Percentiles rank a stretch among this genome's conserved stretches.
These are phyloP conservation scores for Aspergillaceae sp. DNA, from an alignment of 2,329 filamentous ascomycete species.

Conservation along the genomic window DNA sequence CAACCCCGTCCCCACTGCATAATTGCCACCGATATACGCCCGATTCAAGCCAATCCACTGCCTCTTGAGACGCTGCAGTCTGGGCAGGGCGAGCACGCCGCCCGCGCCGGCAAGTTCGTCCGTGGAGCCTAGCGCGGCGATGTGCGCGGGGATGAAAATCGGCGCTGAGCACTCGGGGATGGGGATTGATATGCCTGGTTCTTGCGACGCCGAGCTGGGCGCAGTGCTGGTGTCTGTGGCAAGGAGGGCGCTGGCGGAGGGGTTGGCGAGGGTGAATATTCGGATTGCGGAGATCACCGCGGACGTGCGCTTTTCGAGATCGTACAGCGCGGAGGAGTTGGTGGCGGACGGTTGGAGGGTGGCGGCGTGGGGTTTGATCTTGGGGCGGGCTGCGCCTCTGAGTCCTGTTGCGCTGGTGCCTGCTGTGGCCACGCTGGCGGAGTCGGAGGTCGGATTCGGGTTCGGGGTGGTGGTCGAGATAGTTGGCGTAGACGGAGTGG, in stretches of 20 bases:
- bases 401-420: slow-evolving; percentile 2
- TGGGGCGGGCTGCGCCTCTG: slow-evolving; percentile 16
- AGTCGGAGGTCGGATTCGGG: slow-evolving; percentile 10
- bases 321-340: slow-evolving; percentile 34
- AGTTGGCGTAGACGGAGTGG: slow-evolving; percentile 7
- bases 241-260: slow-evolving; percentile 30
- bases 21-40: slow-evolving; percentile 27
- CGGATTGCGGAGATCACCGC: slow-evolving; percentile 35
- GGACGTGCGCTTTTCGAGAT: slow-evolving; percentile 36
- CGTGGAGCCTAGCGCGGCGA: slow-evolving; percentile 29
- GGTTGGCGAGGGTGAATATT: slow-evolving; percentile 29
- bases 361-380: slow-evolving; percentile 35
- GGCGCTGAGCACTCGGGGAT: slow-evolving; percentile 23
- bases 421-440: slow-evolving; percentile 17
- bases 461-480: slow-evolving; percentile 10
- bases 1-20: slow-evolving; percentile 24
- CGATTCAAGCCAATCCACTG: slow-evolving; percentile 42
- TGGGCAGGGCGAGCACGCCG: slow-evolving; percentile 33
- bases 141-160: slow-evolving; percentile 31
- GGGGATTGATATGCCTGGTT: slow-evolving; percentile 26
- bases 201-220: slow-evolving; percentile 5
- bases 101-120: slow-evolving; percentile 36
- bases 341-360: slow-evolving; percentile 34
- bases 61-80: slow-evolving; percentile 36
- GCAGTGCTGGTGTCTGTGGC: slow-evolving; percentile 11